phyloP scores from a whole-genome alignment of 2,329 filamentous ascomycete genomes.

The Scedosporium apiospermum region DNA sequence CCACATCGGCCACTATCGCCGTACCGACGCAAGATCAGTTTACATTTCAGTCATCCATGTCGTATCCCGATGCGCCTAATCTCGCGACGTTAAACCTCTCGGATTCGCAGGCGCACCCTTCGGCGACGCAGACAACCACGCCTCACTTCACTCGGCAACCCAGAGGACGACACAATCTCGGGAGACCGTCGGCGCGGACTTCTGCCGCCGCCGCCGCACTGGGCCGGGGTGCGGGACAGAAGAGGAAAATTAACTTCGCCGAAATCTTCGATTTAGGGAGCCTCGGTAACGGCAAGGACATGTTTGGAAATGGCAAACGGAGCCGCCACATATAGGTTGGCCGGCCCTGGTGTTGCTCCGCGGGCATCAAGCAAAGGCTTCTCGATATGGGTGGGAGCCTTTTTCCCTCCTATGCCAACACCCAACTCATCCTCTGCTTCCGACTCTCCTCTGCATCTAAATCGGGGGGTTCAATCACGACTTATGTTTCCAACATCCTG shows the following conservation, averaged over 20 bases:
- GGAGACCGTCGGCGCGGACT: constrained; percentile 12
- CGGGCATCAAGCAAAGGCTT: not conserved
- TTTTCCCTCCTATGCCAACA: not conserved
- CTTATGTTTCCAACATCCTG: not conserved
- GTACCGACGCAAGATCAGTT: constrained; percentile 54
- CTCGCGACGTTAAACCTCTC: constrained; percentile 52
- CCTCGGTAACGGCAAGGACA: constrained; percentile 52
- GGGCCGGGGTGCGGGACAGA: constrained; percentile 58
- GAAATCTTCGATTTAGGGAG: constrained; percentile 68
- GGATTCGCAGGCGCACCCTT: constrained; percentile 35
- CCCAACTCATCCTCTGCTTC: not conserved
- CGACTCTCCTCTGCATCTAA: not conserved
- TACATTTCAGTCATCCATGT: constrained; percentile 57
- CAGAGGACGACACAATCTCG: constrained; percentile 14
- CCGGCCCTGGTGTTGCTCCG: not conserved
- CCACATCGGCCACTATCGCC: constrained; percentile 10
- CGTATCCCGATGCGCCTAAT: constrained; percentile 38
- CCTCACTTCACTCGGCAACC: constrained; percentile 18
- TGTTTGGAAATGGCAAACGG: constrained; percentile 41
- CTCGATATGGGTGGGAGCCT: too few species aligned
- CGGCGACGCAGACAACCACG: constrained; percentile 19
- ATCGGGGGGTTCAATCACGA: not conserved
- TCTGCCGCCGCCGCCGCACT: constrained; percentile 26
- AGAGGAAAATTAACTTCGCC: constrained; percentile 62
- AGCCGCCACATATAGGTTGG: constrained; percentile 32